Base-by-base conservation (phyloP, 495 filamentous ascomycete genomes). In the Cenococcum geophilum region DNA sequence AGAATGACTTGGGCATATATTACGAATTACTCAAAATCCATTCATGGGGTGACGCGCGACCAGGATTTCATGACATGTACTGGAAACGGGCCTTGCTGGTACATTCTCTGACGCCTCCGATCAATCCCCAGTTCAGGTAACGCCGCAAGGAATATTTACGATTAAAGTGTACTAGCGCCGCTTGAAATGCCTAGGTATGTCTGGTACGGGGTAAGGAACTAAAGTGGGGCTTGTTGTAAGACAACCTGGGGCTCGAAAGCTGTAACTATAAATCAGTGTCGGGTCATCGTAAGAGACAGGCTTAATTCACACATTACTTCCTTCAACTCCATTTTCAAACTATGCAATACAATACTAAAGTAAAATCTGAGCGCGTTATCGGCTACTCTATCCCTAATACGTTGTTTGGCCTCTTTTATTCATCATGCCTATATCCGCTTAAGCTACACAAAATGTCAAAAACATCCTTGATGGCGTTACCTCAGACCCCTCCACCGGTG, bases 401-500 rank as follows among this genome's bases (percentile, higher is more conserved):
- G 4, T 52, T 18, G 4, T 18, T 45, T 16, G 11, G 11, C 14
- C 11, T 2, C 12, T 52, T 32, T 23, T 12, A n/a, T 12, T 43
- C 45, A 60, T 22, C 1, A 66, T 66, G 64, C 45, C 59, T 18
- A 54, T 66, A 47, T 59, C 64, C 5, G 27, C 56, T 8, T 32
- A 66, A 59, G 49, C 23, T n/a, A 35, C 51, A 5, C n/a, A 62
- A 10, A 62, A 49, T 14, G 56, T 66, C 8, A 62, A 66, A 42
- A 40, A 21, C 5, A 55, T 66, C 32, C 64, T 66, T 16, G 60
- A 66, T 57, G 59, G 32, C 20, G 60, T 51, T 1, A 59, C 56
- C 34, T 27, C 53, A 1, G 54, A 45, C 18, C 14, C 18, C 40
- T 45, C 40, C 40, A 45, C 12, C 14, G 40, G 40, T 10, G 65